Conservation (phyloP, 2,329 filamentous ascomycete species). For the Herpotrichia juniperi region DNA sequence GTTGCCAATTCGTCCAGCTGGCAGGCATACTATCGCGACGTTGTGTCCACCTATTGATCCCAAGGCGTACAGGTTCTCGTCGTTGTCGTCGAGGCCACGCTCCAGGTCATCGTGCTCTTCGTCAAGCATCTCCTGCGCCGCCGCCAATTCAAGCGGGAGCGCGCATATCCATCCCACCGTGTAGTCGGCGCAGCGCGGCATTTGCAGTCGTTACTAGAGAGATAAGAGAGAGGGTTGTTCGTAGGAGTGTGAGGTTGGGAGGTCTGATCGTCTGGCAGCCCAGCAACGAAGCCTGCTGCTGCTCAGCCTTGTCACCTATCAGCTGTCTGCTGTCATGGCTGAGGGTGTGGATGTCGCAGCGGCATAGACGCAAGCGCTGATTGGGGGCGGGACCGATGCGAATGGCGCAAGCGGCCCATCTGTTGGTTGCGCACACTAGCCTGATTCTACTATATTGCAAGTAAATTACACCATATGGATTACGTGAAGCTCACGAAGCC, state of each 20-base stretch:
- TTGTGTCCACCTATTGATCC: not conserved
- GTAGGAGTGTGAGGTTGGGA: not conserved
- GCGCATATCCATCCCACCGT: constrained; percentile 13
- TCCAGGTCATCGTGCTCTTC: not conserved
- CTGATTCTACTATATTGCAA: too few relatives aligned
- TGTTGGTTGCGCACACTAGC: too few relatives aligned
- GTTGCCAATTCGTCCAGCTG: constrained; percentile 6
- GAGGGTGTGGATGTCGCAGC: too few relatives aligned
- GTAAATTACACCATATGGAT: too few relatives aligned
- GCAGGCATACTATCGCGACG: not conserved
- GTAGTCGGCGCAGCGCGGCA: constrained; percentile 5
- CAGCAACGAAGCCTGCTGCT: not conserved
- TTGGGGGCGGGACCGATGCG: too few relatives aligned
- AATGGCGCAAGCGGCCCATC: too few relatives aligned
- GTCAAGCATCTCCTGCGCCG: constrained; percentile 4
- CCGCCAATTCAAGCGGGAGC: constrained; percentile 6
- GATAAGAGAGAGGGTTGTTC: too few relatives aligned
- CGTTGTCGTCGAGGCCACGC: not conserved
- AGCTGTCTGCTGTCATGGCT: too few relatives aligned
- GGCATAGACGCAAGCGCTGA: too few relatives aligned
- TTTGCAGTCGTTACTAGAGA: constrained; percentile 1
- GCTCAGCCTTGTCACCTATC: not conserved
- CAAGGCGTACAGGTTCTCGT: not conserved
- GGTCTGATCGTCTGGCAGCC: not conserved
- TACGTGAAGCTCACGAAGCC: too few relatives aligned